Evolutionary conservation across 1,284 basidiomycete species (phyloP), one percentile per base, ranked within the genome.

Genomic region (Puccinia polysora): DNA sequence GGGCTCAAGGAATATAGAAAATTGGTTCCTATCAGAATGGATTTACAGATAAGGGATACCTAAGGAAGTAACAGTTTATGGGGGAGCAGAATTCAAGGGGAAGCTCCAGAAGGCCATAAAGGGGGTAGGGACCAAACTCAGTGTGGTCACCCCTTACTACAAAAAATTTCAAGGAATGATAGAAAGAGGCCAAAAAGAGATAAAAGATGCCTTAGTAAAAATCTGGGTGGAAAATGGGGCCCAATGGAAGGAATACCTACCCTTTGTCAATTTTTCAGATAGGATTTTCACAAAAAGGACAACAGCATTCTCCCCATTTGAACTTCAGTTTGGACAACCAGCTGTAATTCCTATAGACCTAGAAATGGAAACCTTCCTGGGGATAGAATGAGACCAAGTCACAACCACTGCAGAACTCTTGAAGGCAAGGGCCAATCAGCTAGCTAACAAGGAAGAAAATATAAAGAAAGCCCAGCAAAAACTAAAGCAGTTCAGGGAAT

Each of bases 111-210:
- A 2, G 8, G 63, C 63, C 2, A 47, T 68, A 20, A 55, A 59
- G 28, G 47, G 23, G 12, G 40, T 25, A 40, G 65, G 65, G 2
- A 28, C 53, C 34, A 68, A 45, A 56, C 12, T 38, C 2, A 40
- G 65, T 4, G 23, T 55, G 15, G 38, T 36, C 2, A 68, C 65
- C 10, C 52, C 55, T 3, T 68, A 68, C 34, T 68, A 58, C 28
- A 38, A 38, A 8, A 40, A 69, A 50, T 4, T 43, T 4, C 50
- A 58, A 23, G 67, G 67, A 36, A 69, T 69, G 67, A 28, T 69
- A 14, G 55, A 69, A 36, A 59, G 67, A 60, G 67, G 67, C 1
- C 67, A 69, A 50, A 58, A 60, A 34, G 52, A 45, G 10, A 59
- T 59, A 43, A 69, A 69, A 34, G 43, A 59, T 60, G 53, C 56